These are phyloP conservation scores for Phylloporus arenicola DNA, from an alignment of 768 basidiomycete genomes.

Conservation along the genomic window DNA sequence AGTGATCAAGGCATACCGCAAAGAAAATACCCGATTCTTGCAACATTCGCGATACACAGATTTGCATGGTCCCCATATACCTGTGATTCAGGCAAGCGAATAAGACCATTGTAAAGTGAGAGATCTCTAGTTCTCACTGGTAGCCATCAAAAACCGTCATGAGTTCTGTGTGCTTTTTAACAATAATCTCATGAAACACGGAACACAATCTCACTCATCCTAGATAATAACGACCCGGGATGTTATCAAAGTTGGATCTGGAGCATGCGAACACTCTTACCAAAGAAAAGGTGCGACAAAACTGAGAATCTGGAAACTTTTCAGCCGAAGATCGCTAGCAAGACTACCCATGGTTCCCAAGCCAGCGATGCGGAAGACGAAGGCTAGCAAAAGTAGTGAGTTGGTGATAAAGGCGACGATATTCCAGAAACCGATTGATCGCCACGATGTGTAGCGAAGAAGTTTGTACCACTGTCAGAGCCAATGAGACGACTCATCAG, in stretches of 20 bases:
- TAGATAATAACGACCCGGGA: slow-evolving; percentile 22
- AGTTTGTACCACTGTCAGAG: slow-evolving; percentile 57
- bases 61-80: slow-evolving; percentile 90
- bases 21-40: slow-evolving; percentile 92
- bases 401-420: slow-evolving; percentile 68
- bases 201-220: slow-evolving; percentile 66
- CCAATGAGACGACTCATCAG: background rate
- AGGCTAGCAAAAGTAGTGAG: slow-evolving; percentile 65
- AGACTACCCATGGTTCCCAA: slow-evolving; percentile 34
- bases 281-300: slow-evolving; percentile 86
- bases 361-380: slow-evolving; percentile 64
- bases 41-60: slow-evolving; percentile 89
- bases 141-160: slow-evolving; percentile 78
- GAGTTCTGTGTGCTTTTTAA: slow-evolving; percentile 44
- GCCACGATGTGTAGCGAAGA: slow-evolving; percentile 69
- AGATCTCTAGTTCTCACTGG: slow-evolving; percentile 44
- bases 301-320: slow-evolving; percentile 85
- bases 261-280: slow-evolving; percentile 37
- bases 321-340: slow-evolving; percentile 40
- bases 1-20: slow-evolving; percentile 46
- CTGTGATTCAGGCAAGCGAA: slow-evolving; percentile 30
- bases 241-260: background rate
- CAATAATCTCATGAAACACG: background rate
- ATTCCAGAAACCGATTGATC: slow-evolving; percentile 81
- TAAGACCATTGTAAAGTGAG: background rate